Evolutionary conservation across 495 filamentous ascomycete species (phyloP), one percentile per base, ranked within the genome.

Genomic region (Neurospora pannonica): DNA sequence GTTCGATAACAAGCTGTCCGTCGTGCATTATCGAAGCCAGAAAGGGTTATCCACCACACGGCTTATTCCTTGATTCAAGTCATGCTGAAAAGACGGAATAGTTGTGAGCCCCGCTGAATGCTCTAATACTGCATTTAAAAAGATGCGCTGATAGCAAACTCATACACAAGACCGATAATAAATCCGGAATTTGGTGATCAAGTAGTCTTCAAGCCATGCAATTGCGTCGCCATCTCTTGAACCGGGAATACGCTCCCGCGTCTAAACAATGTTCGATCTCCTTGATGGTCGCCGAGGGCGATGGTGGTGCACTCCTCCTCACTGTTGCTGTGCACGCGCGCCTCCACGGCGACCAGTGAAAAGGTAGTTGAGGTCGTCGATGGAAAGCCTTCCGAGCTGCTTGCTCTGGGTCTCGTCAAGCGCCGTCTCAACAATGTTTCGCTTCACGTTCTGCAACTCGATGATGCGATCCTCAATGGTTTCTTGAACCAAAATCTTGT

Each of bases 381-480:
- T 78, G 46, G 87, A 87, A 37, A 97, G 79, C 11, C 92, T 84
- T 9, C 87, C 86, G 15, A 95, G 84, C 54, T 86, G 89, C 78
- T 89, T 87, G 34, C 86, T 87, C 38, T 89, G 91, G 31, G 90
- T 91, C 82, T 97, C 93, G 79, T 97, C 94, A 9, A 99, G 87
- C 19, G 95, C 96, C 4, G 89, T 86, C 70, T 92, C 88, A 67
- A 98, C 95, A 10, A 97, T 80, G 43, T 88, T 86, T 3, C 92
- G 86, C 85, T 98, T 98, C 80, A 89, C 85, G 43, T 97, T 90
- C 81, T 98, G 95, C n/a, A 98, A 85, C 17, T 84, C 87, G 39
- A 95, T 82, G 72, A 98, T 97, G 5, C 95, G 90, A 78, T 98
- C 95, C 80, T 98, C 95, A 8, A 98, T 92, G 0, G 95, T 97